A percentile compares a stretch with the other conserved stretches of the same genome.
Conservation (phyloP, 2,329 filamentous ascomycete genomes). For the Diaporthe humulicola region DNA sequence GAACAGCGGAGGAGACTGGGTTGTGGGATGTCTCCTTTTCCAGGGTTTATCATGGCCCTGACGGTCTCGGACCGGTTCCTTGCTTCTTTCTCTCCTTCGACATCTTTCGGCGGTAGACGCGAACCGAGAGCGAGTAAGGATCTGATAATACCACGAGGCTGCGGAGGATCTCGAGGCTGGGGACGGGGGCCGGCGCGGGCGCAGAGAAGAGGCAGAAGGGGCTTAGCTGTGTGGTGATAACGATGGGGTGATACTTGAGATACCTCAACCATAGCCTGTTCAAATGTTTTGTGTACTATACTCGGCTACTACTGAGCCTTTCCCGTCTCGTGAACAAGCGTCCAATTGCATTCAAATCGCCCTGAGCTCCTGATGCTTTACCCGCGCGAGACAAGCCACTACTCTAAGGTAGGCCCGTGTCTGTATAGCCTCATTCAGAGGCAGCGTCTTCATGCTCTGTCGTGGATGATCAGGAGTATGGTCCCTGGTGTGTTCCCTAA, state of each 20-base stretch:
- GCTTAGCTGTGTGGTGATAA: conserved; percentile 35
- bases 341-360: neutral
- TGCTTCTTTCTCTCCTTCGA: conserved; percentile 42
- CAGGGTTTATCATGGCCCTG: conserved; percentile 43
- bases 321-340: conserved; percentile 15
- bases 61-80: conserved; percentile 39
- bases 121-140: conserved; percentile 37
- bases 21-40: conserved; percentile 48
- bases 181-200: conserved; percentile 2
- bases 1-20: conserved; percentile 41
- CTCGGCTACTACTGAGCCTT: conserved; percentile 28
- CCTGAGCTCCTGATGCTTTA: neutral
- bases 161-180: conserved; percentile 2
- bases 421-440: neutral
- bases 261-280: conserved; percentile 42
- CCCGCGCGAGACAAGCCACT: neutral
- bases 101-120: conserved; percentile 45
- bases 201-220: conserved; percentile 17
- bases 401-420: neutral
- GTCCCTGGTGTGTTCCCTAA: neutral
- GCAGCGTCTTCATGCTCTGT: neutral
- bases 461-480: neutral
- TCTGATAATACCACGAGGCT: conserved; percentile 38
- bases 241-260: conserved; percentile 39
- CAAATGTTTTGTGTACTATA: conserved; percentile 41